Evolutionary conservation across 116 monocot species (phyloP), one percentile per base, ranked within the genome.

Genomic region (Iris pallida): DNA sequence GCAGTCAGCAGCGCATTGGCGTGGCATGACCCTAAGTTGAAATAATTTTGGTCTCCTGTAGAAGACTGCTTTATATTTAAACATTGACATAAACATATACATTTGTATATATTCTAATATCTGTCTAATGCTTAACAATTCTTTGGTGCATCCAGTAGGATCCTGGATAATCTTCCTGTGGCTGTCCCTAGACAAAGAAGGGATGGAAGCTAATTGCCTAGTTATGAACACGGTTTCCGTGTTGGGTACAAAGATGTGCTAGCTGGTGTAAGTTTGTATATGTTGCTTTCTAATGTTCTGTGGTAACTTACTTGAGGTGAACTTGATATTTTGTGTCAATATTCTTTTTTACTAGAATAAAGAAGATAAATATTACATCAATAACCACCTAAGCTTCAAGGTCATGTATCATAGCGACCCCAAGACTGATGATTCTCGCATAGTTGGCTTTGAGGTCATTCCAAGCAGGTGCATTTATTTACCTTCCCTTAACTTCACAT

Each of bases 131-230:
- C 83, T 83, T 81, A n/a, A 59, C 20, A n/a, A 55, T 53, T 71
- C 5, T 42, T 8, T 63, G 51, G 17, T 51, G 8, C 45, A 1
- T 9, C 48, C 64, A 44, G 17, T 62, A 91, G 91, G 88, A 87
- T 91, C 30, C 69, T 91, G 76, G 91, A 91, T 79, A 91, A 91
- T 76, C 91, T 91, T 69, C 91, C 91, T 60, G 91, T 81, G 71
- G 91, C 85, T 16, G 84, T 87, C 73, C 75, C 68, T 61, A 84
- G 80, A 64, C 82, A 78, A 69, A 82, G 78, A 60, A 85, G 80
- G 70, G 85, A 91, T 74, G 91, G 77, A 63, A 80, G 78, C 68
- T 85, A 80, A 69, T 56, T 46, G 44, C 61, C 64, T 47, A 80
- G 76, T 71, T 83, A 85, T 70, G 88, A 91, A 69, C 85, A 85